Percentiles rank a stretch among this genome's conserved stretches.
Conservation (phyloP, 352 stramenopile species). For the Hyaloperonospora brassicae region DNA sequence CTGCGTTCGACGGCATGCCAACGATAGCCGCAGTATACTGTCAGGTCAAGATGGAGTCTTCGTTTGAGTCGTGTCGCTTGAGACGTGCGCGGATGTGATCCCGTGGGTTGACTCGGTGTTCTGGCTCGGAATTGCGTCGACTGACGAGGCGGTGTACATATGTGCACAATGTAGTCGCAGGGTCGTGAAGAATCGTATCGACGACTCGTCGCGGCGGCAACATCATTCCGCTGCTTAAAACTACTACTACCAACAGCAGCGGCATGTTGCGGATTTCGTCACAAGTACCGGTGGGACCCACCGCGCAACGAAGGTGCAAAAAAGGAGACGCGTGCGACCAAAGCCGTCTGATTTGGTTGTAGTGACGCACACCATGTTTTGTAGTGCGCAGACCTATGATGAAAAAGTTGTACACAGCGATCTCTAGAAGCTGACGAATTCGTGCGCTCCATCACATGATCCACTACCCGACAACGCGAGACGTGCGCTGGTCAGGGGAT, state of each 20-base stretch:
- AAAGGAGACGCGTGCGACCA: constrained; percentile 14
- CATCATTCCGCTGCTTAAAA: constrained; percentile 26
- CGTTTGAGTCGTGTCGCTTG: too few species aligned
- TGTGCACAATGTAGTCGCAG: constrained; percentile 26
- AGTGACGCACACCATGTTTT: too few species aligned
- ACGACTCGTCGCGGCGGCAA: constrained; percentile 7
- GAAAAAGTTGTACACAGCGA: too few species aligned
- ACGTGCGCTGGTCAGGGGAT: too few species aligned
- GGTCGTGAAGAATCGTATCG: constrained; percentile 14
- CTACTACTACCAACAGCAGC: constrained; percentile 21
- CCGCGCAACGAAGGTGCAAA: constrained; percentile 63
- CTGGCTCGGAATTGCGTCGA: constrained; percentile 43
- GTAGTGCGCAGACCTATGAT: too few species aligned
- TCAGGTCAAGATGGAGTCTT: constrained; percentile 35
- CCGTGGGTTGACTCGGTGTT: constrained; percentile 49
- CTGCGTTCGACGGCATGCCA: neutral
- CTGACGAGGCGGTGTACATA: constrained; percentile 39
- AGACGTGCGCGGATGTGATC: constrained; percentile 49
- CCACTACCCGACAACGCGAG: too few species aligned
- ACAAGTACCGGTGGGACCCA: constrained; percentile 45
- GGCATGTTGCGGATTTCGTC: constrained; percentile 31
- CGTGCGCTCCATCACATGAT: too few species aligned
- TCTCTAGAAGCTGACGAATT: too few species aligned
- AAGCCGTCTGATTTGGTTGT: too few species aligned
- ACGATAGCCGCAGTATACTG: constrained; percentile 4